Conservation (phyloP, 495 filamentous ascomycete genomes). For the Immersiella caudata region DNA sequence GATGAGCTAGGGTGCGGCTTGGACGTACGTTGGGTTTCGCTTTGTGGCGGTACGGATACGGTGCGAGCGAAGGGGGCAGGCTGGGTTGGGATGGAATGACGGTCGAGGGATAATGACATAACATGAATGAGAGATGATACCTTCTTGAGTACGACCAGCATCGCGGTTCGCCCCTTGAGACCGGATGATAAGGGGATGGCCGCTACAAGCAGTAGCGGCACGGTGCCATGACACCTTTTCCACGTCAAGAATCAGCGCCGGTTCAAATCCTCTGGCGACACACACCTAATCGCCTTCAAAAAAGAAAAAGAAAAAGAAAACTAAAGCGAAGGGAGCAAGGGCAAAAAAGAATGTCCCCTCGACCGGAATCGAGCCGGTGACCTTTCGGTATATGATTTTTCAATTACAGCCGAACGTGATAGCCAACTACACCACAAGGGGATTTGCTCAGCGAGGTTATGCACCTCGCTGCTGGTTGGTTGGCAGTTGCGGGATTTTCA, state of each 20-base stretch:
- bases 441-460: not conserved
- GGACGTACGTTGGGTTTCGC: too few species aligned
- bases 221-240: too few species aligned
- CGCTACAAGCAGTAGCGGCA: too few species aligned
- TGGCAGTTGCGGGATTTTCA: not conserved
- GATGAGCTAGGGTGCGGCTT: not conserved
- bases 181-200: too few species aligned
- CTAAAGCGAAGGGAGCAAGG: not conserved
- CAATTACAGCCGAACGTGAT: constrained; percentile 1
- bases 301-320: not conserved
- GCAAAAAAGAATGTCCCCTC: not conserved
- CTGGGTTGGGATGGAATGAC: too few species aligned
- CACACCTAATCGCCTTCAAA: not conserved
- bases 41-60: too few species aligned
- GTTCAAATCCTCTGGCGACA: not conserved
- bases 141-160: not conserved
- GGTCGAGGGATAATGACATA: too few species aligned
- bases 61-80: too few species aligned
- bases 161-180: too few species aligned
- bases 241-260: too few species aligned
- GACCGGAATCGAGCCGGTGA: constrained; percentile 1
- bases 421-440: constrained; percentile 1
- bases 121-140: not conserved
- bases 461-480: not conserved
- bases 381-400: not conserved